Percentiles rank a stretch among this genome's conserved stretches.
Evolutionary conservation across 805 yeast species (phyloP).

Genomic region (Komagataella populi): DNA sequence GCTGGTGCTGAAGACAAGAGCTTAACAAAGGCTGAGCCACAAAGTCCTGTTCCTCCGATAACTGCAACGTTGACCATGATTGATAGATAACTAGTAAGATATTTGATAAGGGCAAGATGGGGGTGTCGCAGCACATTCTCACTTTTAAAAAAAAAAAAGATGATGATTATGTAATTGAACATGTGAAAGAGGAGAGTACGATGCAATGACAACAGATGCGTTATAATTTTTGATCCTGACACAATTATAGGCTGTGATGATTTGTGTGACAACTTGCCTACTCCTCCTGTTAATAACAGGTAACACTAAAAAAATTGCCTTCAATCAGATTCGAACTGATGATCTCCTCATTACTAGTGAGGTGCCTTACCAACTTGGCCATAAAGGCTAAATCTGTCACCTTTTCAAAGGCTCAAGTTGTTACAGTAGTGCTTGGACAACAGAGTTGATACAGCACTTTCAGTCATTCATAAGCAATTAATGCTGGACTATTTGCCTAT

Average conservation of each 20-base stretch:
- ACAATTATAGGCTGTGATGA: too few species aligned
- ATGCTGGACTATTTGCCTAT: too few species aligned
- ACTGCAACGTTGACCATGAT: constrained; percentile 6
- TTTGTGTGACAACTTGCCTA: too few species aligned
- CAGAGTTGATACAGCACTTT: too few species aligned
- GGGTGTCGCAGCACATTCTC: background rate
- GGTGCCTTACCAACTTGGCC: constrained; percentile 2
- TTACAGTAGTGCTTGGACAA: too few species aligned
- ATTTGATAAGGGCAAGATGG: background rate
- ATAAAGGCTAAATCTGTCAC: background rate
- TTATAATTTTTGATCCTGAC: too few species aligned
- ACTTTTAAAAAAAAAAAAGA: background rate
- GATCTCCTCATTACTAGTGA: constrained; percentile 1
- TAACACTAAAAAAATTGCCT: background rate
- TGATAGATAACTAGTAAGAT: background rate
- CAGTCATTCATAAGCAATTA: too few species aligned
- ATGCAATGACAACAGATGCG: too few species aligned
- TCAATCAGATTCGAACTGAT: constrained; percentile 1
- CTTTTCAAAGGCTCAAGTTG: too few species aligned
- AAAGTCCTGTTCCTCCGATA: constrained; percentile 72
- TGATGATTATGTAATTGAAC: background rate
- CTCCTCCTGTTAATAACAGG: too few species aligned
- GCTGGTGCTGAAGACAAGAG: constrained; percentile 22
- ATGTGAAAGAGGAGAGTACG: too few species aligned
- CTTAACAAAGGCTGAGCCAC: constrained; percentile 46